Percentiles rank a stretch among this genome's conserved stretches.
phyloP scores from a whole-genome alignment of 371 early-diverging fungal genomes.

The Rhizopus stolonifer region DNA sequence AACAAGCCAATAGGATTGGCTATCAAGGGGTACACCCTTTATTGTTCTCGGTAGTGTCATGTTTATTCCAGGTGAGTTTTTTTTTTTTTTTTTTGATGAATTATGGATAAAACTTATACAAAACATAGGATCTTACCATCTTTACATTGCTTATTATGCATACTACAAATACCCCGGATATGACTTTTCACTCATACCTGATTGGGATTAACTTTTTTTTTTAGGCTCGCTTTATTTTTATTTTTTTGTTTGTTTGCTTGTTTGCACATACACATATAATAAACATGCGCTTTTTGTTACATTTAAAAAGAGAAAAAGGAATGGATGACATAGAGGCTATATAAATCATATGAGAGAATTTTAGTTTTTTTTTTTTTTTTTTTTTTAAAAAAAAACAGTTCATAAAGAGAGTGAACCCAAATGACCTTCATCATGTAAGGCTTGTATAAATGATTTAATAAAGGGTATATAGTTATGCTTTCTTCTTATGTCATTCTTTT shows the following conservation, averaged over 20 bases:
- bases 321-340: neutral
- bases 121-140: constrained; percentile 47
- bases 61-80: constrained; percentile 58
- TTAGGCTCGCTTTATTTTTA: neutral
- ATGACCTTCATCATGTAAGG: constrained; percentile 19
- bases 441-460: constrained; percentile 23
- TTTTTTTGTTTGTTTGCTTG: too few relatives aligned
- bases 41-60: constrained; percentile 44
- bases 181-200: constrained; percentile 54
- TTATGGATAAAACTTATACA: too few relatives aligned
- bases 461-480: constrained; percentile 25
- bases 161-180: constrained; percentile 54
- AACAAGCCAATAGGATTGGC: constrained; percentile 39
- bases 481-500: constrained; percentile 11
- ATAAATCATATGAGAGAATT: neutral
- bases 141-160: constrained; percentile 54
- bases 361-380: neutral
- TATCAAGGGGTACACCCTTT: constrained; percentile 59
- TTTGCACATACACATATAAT: neutral
- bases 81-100: too few relatives aligned
- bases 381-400: neutral
- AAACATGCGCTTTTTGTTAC: neutral
- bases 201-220: constrained; percentile 32
- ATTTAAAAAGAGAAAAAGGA: too few relatives aligned
- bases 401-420: constrained; percentile 5